Evolutionary conservation across 805 yeast genomes (phyloP).

Genomic region (Wickerhamiella shivajii): DNA sequence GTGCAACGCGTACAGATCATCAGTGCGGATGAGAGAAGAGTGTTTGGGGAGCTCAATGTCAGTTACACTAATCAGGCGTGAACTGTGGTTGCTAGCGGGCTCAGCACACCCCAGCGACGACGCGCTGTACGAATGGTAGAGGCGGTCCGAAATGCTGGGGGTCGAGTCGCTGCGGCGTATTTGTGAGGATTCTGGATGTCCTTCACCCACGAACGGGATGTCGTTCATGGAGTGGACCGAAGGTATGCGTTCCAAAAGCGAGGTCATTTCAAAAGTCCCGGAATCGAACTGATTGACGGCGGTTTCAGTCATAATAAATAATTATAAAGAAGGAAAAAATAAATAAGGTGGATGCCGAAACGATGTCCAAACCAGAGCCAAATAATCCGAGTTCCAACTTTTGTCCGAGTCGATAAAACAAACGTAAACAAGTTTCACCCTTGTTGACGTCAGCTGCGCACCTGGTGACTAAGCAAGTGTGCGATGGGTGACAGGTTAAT

Average conservation of each 20-base stretch:
- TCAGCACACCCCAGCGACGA: not conserved
- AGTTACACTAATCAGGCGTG: slow-evolving; percentile 2
- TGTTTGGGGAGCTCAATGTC: slow-evolving; percentile 1
- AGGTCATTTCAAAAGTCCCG: not conserved
- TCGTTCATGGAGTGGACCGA: slow-evolving; percentile 17
- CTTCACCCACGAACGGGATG: slow-evolving; percentile 15
- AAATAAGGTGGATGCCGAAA: too few relatives aligned
- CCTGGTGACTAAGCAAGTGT: too few relatives aligned
- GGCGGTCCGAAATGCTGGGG: not conserved
- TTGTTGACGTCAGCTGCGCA: too few relatives aligned
- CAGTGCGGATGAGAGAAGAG: slow-evolving; percentile 5
- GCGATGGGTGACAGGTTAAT: too few relatives aligned
- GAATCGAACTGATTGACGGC: too few relatives aligned
- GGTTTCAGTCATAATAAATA: too few relatives aligned
- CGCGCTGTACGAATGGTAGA: too few relatives aligned
- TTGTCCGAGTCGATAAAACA: too few relatives aligned
- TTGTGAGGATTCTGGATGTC: not conserved
- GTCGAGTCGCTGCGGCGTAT: slow-evolving; percentile 1
- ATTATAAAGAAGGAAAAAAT: too few relatives aligned
- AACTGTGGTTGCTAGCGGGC: slow-evolving; percentile 1
- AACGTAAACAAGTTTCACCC: too few relatives aligned
- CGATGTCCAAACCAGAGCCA: too few relatives aligned
- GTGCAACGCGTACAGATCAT: slow-evolving; percentile 4
- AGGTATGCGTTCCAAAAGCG: slow-evolving; percentile 8
- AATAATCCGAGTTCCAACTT: too few relatives aligned